Evolutionary conservation across 2,329 filamentous ascomycete species (phyloP), one percentile per base, ranked within the genome.

Genomic region (Dothiorella sarmentorum): DNA sequence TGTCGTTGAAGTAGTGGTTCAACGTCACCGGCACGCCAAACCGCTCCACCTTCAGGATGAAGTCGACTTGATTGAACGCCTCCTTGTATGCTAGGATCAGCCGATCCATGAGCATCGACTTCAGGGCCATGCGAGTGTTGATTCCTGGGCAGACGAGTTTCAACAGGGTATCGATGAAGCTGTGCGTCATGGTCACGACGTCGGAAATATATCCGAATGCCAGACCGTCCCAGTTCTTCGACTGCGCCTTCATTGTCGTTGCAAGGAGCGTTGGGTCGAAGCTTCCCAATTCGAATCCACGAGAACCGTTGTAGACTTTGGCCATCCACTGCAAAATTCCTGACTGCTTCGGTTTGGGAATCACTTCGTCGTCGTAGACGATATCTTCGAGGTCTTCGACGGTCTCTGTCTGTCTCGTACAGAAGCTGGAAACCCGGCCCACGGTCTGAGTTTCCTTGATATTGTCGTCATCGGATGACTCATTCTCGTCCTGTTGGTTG

Each of bases 261-360:
- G 75, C 68, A 0, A 85, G 65, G 13, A 84, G 63, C 9, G 68
- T 64, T 0, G 66, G 35, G 37, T 71, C 70, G 61, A 78, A 76
- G 1, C 73, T 84, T 0, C 82, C 83, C 0, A 86, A 61, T 52
- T 85, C 81, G 15, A 81, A 79, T 0, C 81, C 82, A 0, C 81
- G 78, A 0, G 76, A 82, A 0, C 68, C 63, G 0, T 63, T 62
- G 61, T 84, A 80, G 0, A 76, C 64, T 0, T 67, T 38, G 18
- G 71, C 66, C 13, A 85, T 79, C 68, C 78, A 79, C 0, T 67
- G 42, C 56, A 80, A 67, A 45, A 85, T 81, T 22, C 59, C 56
- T 15, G 1, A 1, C 2, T 4, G 2, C 26, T 58, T 35, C 4
- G 56, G 56, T 3, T 9, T 6, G 11, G 3, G 4, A 1, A 58